Percentiles rank a stretch among this genome's conserved stretches.
phyloP scores from a whole-genome alignment of 1,139 yeast species.

The Taphrina communis region DNA sequence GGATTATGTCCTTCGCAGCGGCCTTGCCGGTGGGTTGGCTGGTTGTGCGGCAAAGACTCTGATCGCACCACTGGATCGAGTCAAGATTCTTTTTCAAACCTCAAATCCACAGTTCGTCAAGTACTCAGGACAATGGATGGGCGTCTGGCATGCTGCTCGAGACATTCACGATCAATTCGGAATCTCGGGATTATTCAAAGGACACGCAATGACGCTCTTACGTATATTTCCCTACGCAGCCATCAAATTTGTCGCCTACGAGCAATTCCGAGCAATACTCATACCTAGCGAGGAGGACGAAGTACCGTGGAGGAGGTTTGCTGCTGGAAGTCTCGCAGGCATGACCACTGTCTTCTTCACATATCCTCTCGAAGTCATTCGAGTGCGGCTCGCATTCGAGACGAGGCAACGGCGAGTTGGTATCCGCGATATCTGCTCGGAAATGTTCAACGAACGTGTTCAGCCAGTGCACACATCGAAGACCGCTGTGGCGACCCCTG shows the following conservation, averaged over 20 bases:
- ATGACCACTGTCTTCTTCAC: conserved; percentile 85
- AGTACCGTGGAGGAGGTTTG: conserved; percentile 75
- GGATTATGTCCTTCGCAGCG: conserved; percentile 83
- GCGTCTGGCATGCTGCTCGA: conserved; percentile 73
- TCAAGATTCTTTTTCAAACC: conserved; percentile 92
- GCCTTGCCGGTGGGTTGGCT: conserved; percentile 93
- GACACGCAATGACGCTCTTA: conserved; percentile 89
- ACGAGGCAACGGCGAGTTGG: conserved; percentile 39
- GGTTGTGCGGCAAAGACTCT: conserved; percentile 94
- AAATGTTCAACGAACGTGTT: conserved; percentile 47
- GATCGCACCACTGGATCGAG: conserved; percentile 94
- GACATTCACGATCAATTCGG: conserved; percentile 76
- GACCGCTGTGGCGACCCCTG: background rate
- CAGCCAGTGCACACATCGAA: conserved; percentile 37
- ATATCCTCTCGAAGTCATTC: conserved; percentile 85
- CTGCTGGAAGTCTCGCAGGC: conserved; percentile 84
- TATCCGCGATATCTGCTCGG: conserved; percentile 43
- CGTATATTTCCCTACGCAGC: conserved; percentile 97
- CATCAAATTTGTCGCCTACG: conserved; percentile 95
- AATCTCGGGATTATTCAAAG: conserved; percentile 82
- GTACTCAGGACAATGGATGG: conserved; percentile 79
- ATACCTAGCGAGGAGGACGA: conserved; percentile 79
- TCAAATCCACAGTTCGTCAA: conserved; percentile 84
- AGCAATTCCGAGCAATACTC: conserved; percentile 78
- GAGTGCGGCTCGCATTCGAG: conserved; percentile 91